Conservation (phyloP, 768 basidiomycete genomes). For the Daedaleopsis nitida region DNA sequence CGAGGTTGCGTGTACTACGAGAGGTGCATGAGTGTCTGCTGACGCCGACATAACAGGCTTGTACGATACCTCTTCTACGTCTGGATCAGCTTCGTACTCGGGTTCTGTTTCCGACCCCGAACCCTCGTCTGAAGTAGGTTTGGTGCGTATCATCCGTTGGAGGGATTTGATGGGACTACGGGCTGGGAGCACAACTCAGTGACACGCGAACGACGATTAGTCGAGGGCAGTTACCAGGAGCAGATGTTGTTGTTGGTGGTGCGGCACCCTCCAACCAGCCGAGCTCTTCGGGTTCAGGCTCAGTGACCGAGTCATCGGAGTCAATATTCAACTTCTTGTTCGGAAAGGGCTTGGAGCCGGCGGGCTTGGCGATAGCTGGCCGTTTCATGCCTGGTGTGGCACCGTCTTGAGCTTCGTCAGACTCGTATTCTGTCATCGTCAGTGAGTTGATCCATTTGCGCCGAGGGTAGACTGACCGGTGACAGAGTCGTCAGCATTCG, state of each 20-base stretch:
- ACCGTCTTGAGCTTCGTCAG: conserved; percentile 11
- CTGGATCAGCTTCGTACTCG: conserved; percentile 42
- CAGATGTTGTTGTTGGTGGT: neutral
- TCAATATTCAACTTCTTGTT: neutral
- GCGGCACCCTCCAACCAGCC: neutral
- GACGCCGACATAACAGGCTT: neutral
- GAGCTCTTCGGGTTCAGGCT: conserved; percentile 43
- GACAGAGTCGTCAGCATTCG: conserved; percentile 3
- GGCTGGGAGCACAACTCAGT: neutral
- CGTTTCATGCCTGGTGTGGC: neutral
- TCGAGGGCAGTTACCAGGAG: neutral
- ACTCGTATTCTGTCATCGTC: conserved; percentile 4
- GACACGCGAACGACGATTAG: neutral
- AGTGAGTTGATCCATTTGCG: neutral
- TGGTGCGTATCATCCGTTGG: neutral
- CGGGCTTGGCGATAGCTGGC: neutral
- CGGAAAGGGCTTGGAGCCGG: neutral
- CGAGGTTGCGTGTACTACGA: conserved; percentile 45
- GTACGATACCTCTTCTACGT: conserved; percentile 10
- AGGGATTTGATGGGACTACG: neutral
- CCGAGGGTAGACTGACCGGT: neutral
- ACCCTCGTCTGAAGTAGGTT: neutral
- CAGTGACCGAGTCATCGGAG: conserved; percentile 36
- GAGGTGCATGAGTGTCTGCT: neutral
- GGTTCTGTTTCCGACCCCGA: conserved; percentile 32